These are phyloP conservation scores for Penicillium hesseltinei DNA, from an alignment of 2,329 filamentous ascomycete genomes.

Conservation along the genomic window DNA sequence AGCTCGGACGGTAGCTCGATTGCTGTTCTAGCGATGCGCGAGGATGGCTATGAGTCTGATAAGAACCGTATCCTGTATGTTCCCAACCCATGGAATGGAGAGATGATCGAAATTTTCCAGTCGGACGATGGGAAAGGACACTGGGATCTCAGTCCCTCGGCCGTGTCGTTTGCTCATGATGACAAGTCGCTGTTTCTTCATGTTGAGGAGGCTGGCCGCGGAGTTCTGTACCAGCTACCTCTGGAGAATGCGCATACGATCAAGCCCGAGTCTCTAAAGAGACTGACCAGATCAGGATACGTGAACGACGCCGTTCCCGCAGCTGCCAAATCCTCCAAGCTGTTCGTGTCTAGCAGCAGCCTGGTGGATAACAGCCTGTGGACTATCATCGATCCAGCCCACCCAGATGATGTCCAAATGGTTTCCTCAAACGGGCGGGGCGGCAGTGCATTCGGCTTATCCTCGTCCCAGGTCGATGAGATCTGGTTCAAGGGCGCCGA, in stretches of 20 bases:
- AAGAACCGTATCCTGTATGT: slow-evolving; percentile 47
- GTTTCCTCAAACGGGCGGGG: slow-evolving; percentile 40
- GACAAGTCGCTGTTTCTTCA: slow-evolving; percentile 43
- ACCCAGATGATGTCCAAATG: slow-evolving; percentile 28
- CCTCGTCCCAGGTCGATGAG: slow-evolving; percentile 42
- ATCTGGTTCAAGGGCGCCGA: slow-evolving; percentile 49
- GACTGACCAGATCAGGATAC: slow-evolving; percentile 42
- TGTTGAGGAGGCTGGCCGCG: slow-evolving; percentile 44
- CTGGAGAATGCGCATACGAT: slow-evolving; percentile 29
- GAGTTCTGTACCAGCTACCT: slow-evolving; percentile 43
- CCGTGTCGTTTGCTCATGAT: slow-evolving; percentile 43
- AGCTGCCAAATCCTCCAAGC: slow-evolving; percentile 33
- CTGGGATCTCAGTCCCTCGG: slow-evolving; percentile 46
- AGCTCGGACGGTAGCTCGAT: slow-evolving; percentile 46
- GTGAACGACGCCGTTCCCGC: slow-evolving; percentile 41
- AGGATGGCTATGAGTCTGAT: slow-evolving; percentile 49
- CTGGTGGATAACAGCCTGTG: slow-evolving; percentile 47
- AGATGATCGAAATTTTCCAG: slow-evolving; percentile 41
- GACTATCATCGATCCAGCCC: slow-evolving; percentile 40
- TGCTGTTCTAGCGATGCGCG: slow-evolving; percentile 44
- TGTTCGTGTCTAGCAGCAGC: slow-evolving; percentile 45
- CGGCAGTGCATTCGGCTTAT: slow-evolving; percentile 44
- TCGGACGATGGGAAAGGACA: slow-evolving; percentile 37
- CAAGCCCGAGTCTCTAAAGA: slow-evolving; percentile 33
- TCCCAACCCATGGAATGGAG: slow-evolving; percentile 42